Base-by-base conservation (phyloP, 129 eudicot genomes). In the Erigeron canadensis region DNA sequence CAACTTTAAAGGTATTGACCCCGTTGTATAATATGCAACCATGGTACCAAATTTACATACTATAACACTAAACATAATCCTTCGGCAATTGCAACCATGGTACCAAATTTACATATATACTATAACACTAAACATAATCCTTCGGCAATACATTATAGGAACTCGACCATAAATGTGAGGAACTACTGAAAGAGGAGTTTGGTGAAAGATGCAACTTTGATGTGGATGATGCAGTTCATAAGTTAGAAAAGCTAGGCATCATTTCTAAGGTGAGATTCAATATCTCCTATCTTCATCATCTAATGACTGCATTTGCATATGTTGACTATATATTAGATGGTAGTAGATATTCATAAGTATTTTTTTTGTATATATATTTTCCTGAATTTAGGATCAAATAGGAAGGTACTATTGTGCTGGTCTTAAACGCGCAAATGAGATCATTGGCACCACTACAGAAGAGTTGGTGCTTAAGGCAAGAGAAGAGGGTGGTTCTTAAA, bases 391-490 rank as follows among this genome's bases (percentile, higher is more conserved):
- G 98, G 98, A 93, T 74, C 40, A 95, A 38, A 89, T 87, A 48
- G 96, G 98, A 82, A 81, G 96, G 85, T 93, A 81, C 70, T 87
- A 75, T 44, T 78, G 88, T 34, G 87, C 85, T 9, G 84, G 90
- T 44, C 86, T 93, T 16, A 89, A 87, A 90, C 95, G 98, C 37
- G 98, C 96, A 5, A 93, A 93, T 65, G 98, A 89, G 84, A 93
- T 93, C 63, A 93, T 93, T 59, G 98, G 98, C 54, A 89, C 88
- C 58, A 93, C 98, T 16, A 93, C 98, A 13, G 96, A 93, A 79
- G 98, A 93, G 83, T 84, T 89, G 50, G 95, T 93, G 50, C 84
- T 89, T 41, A 89, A 85, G 81, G 96, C 94, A 57, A 85, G 79
- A 79, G 87, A 83, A 58, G 88, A 78, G 67, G 77, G 72, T 18